These are phyloP conservation scores for Talaromyces sp. DNA, from an alignment of 2,329 filamentous ascomycete species.

Conservation along the genomic window DNA sequence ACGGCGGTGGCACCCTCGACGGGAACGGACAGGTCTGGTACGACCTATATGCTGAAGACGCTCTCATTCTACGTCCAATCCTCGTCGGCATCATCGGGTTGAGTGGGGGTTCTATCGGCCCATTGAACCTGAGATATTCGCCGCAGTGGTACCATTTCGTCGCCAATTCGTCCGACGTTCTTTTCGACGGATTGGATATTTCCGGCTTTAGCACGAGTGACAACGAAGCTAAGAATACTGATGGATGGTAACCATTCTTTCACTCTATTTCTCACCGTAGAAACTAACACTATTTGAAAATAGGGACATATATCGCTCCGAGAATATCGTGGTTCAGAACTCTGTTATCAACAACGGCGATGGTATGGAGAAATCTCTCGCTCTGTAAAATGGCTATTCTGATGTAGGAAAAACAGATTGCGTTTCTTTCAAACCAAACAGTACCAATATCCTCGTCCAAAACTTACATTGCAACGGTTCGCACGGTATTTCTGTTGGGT, in stretches of 20 bases:
- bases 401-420: conserved; percentile 47
- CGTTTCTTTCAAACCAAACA: conserved; percentile 71
- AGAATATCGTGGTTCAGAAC: conserved; percentile 63
- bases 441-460: conserved; percentile 64
- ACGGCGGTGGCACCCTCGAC: conserved; percentile 60
- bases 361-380: conserved; percentile 28
- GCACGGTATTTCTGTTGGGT: conserved; percentile 70
- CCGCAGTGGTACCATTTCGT: conserved; percentile 63
- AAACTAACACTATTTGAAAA: background rate
- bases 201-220: conserved; percentile 49
- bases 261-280: background rate
- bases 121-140: conserved; percentile 58
- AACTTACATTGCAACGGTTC: conserved; percentile 64
- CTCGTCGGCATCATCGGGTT: conserved; percentile 56
- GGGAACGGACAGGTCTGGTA: conserved; percentile 65
- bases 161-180: conserved; percentile 60
- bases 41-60: conserved; percentile 55
- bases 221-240: conserved; percentile 61
- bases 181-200: conserved; percentile 61
- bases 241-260: conserved; percentile 42
- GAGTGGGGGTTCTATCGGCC: conserved; percentile 54
- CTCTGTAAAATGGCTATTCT: background rate
- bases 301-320: conserved; percentile 48
- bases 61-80: conserved; percentile 56
- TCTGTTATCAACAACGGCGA: conserved; percentile 62